phyloP scores from a whole-genome alignment of 768 basidiomycete species.

The Panus rudis region DNA sequence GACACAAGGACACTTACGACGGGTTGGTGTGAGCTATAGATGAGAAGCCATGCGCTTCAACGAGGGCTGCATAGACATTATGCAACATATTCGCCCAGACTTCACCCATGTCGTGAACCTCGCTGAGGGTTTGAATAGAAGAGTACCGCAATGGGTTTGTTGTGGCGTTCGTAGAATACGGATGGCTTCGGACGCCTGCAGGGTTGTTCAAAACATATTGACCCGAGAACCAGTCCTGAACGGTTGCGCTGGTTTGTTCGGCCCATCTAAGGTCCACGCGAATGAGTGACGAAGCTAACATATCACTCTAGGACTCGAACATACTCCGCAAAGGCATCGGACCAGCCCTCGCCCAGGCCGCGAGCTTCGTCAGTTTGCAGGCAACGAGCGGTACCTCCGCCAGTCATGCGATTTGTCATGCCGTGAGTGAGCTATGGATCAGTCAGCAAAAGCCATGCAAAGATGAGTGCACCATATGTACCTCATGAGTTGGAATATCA shows the following conservation, averaged over 20 bases:
- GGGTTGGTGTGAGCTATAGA: conserved; percentile 33
- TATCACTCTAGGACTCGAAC: background rate
- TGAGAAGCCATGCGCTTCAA: conserved; percentile 15
- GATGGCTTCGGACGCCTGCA: conserved; percentile 47
- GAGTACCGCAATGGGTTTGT: conserved; percentile 39
- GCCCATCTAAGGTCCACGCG: conserved; percentile 24
- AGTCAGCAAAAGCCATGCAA: background rate
- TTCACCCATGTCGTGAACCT: conserved; percentile 36
- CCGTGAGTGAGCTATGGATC: conserved; percentile 18
- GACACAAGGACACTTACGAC: conserved; percentile 8
- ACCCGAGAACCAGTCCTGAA: conserved; percentile 33
- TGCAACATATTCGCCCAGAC: background rate
- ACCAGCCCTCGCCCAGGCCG: conserved; percentile 67
- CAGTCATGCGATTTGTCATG: conserved; percentile 34
- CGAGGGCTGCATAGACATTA: background rate
- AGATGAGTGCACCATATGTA: conserved; percentile 16
- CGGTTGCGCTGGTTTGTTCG: conserved; percentile 32
- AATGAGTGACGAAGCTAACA: too few species aligned
- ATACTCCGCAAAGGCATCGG: conserved; percentile 31
- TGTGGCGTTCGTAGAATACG: conserved; percentile 43
- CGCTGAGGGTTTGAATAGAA: conserved; percentile 26
- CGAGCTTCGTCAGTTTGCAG: conserved; percentile 54
- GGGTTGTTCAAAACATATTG: conserved; percentile 44
- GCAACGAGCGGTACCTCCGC: conserved; percentile 50
- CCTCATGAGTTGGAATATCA: conserved; percentile 48